These are phyloP conservation scores for Monoraphidium neglectum DNA, from an alignment of 139 green algal species.

Conservation along the genomic window DNA sequence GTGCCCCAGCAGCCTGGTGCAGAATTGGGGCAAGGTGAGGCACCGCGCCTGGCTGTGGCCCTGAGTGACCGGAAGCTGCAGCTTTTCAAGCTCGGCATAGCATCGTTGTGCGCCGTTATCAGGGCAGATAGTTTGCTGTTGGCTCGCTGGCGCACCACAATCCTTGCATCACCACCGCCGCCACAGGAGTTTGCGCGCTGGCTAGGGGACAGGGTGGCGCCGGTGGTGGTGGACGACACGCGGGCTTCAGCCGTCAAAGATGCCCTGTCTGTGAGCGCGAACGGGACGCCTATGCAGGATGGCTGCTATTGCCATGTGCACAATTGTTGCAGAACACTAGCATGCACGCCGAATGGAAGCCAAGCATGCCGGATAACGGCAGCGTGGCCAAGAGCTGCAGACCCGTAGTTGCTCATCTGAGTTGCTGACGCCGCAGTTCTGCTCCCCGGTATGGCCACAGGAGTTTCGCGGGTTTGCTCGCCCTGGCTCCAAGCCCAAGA, in stretches of 20 bases:
- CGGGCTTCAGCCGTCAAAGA: slow-evolving; percentile 48
- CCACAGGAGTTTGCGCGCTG: slow-evolving; percentile 62
- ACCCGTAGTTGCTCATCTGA: too few species aligned
- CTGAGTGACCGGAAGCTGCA: too few species aligned
- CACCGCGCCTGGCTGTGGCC: not conserved
- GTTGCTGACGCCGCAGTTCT: too few species aligned
- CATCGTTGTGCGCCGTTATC: too few species aligned
- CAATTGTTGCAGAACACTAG: too few species aligned
- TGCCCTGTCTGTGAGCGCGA: slow-evolving; percentile 16
- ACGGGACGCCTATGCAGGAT: not conserved
- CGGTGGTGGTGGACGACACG: slow-evolving; percentile 70
- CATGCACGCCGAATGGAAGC: too few species aligned
- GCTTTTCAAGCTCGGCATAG: too few species aligned
- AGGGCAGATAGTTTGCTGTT: too few species aligned
- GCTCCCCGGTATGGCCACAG: too few species aligned
- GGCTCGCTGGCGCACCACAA: not conserved
- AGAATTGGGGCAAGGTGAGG: slow-evolving; percentile 37
- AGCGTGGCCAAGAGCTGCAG: too few species aligned
- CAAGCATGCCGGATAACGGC: too few species aligned
- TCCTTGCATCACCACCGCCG: not conserved
- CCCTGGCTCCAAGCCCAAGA: slow-evolving; percentile 19
- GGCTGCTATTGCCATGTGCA: too few species aligned
- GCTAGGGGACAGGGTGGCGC: slow-evolving; percentile 55
- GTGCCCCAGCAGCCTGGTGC: slow-evolving; percentile 93
- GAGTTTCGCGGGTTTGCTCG: slow-evolving; percentile 21